Evolutionary conservation across 2,329 filamentous ascomycete species (phyloP), one percentile per base, ranked within the genome.

Genomic region (Colletotrichum tanaceti): DNA sequence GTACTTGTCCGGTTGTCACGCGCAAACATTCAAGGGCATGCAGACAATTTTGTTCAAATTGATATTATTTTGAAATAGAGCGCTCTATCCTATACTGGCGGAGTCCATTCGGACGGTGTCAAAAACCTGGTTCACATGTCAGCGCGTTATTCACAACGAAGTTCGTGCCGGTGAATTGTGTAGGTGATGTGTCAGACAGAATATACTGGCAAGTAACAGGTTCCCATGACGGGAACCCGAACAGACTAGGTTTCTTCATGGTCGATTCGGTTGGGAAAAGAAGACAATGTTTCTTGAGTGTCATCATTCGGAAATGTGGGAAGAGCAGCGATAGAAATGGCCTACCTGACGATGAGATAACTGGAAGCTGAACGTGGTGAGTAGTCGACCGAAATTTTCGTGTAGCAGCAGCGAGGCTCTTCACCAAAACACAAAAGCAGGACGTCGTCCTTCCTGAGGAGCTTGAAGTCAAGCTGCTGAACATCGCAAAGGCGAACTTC

Each of bases 171-270:
- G 52, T 46, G 68, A 60, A 55, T 24, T 58, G 54, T 46, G n/a
- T 41, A 35, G n/a, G 41, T 55, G 39, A 35, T 49, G 52, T 71
- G 63, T 93, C 91, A 93, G 91, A 92, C 89, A 89, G 87, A 83
- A 81, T 85, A 90, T 94, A 94, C 92, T 94, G 92, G 92, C 92
- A 92, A 94, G 92, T 94, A 94, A 91, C 92, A 93, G 90, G 89
- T 86, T 79, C 77, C 80, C 84, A 78, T 84, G 76, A 79, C 77
- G 82, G 81, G 82, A 82, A 84, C 89, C 90, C 90, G 88, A 84
- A 87, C 83, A 91, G 87, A 86, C 85, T 83, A 78, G 83, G 78
- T 84, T 90, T 93, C 90, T 89, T 93, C 92, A 94, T 90, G 90
- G 91, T 89, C 92, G 92, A 93, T 87, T 94, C 91, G 83, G 91